phyloP scores from a whole-genome alignment of 331 rosid species.

The Erythrophleum ivorense region DNA sequence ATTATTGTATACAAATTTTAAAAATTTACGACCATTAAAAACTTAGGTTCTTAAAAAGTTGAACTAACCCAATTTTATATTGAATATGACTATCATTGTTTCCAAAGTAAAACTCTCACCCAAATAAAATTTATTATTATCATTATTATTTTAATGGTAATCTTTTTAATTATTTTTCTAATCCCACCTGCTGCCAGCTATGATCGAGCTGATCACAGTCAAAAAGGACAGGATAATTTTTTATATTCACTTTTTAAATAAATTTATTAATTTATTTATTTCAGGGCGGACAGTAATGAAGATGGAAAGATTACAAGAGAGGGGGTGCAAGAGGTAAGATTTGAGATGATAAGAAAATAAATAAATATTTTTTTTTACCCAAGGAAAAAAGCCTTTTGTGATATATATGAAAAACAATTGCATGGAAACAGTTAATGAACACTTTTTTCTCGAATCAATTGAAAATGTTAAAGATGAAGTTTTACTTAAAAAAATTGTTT shows the following conservation, averaged over 20 bases:
- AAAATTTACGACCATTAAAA: too few species aligned
- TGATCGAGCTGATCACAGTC: background rate
- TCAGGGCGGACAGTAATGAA: slow-evolving; percentile 96
- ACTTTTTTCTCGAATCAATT: too few species aligned
- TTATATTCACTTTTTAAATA: background rate
- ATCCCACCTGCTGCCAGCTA: background rate
- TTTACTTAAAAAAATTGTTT: too few species aligned
- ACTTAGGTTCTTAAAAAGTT: too few species aligned
- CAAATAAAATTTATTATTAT: background rate
- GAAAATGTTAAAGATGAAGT: too few species aligned
- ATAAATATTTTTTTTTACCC: background rate
- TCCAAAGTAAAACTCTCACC: background rate
- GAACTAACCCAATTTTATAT: too few species aligned
- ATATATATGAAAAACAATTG: too few species aligned
- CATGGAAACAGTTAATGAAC: background rate
- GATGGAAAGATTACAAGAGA: slow-evolving; percentile 89
- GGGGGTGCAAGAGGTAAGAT: slow-evolving; percentile 85
- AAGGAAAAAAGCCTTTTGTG: too few species aligned
- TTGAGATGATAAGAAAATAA: background rate
- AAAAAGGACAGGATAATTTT: background rate
- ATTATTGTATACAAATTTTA: too few species aligned
- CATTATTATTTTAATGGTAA: background rate
- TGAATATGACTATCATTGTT: too few species aligned
- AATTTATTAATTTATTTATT: background rate
- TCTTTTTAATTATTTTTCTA: background rate